Conservation (phyloP, 805 yeast species). For the Metschnikowia sp. region DNA sequence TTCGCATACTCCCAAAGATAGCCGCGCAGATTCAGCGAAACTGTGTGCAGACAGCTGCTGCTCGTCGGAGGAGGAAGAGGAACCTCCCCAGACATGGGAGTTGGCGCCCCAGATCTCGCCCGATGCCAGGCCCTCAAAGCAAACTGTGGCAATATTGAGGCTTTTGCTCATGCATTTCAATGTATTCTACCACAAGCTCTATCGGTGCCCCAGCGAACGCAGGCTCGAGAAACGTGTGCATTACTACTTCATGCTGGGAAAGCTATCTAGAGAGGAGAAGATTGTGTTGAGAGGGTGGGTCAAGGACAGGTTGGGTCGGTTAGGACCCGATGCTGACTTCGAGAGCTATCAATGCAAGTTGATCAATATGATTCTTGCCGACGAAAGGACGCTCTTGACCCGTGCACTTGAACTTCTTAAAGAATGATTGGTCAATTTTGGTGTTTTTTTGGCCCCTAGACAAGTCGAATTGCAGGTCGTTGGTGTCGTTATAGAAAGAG, state of each 20-base stretch:
- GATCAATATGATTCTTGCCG: slow-evolving; percentile 20
- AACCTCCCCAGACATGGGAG: slow-evolving; percentile 42
- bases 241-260: slow-evolving; percentile 17
- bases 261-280: slow-evolving; percentile 9
- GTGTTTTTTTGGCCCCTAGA: too few relatives aligned
- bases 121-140: slow-evolving; percentile 44
- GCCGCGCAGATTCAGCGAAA: slow-evolving; percentile 5
- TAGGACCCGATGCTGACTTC: slow-evolving; percentile 10
- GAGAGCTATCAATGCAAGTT: slow-evolving; percentile 12
- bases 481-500: too few relatives aligned
- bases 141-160: slow-evolving; percentile 27
- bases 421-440: too few relatives aligned
- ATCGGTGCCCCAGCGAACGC: slow-evolving; percentile 19
- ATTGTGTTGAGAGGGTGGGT: slow-evolving; percentile 26
- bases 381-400: slow-evolving; percentile 28
- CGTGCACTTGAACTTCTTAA: background rate
- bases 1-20: slow-evolving; percentile 19
- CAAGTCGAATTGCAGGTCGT: too few relatives aligned
- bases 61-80: background rate
- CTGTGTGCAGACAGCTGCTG: background rate
- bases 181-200: slow-evolving; percentile 23
- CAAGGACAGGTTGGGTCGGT: slow-evolving; percentile 21
- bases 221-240: slow-evolving; percentile 20
- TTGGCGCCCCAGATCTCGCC: slow-evolving; percentile 36
- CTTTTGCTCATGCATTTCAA: slow-evolving; percentile 26